These are phyloP conservation scores for Pistacia vera DNA, from an alignment of 345 rosid species.

Conservation along the genomic window DNA sequence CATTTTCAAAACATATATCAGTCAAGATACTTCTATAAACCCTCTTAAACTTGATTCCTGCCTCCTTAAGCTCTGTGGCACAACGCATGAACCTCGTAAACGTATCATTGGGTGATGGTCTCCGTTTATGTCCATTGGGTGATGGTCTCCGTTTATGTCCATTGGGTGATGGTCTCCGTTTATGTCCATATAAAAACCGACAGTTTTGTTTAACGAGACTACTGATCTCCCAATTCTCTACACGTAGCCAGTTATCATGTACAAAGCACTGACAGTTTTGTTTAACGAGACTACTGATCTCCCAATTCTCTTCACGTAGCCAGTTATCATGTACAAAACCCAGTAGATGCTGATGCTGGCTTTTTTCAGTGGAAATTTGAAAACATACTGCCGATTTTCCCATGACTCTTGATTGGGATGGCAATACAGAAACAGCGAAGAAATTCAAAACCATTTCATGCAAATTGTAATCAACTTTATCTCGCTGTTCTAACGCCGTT, in stretches of 20 bases:
- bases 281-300: too few relatives aligned
- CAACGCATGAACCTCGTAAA: neutral
- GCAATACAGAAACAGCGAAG: neutral
- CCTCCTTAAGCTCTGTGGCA: slow-evolving; percentile 17
- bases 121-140: too few relatives aligned
- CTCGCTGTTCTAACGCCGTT: neutral
- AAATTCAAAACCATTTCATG: neutral
- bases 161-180: too few relatives aligned
- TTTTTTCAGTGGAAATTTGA: fast-evolving
- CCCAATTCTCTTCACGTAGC: too few relatives aligned
- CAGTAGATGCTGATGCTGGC: neutral
- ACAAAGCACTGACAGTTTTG: too few relatives aligned
- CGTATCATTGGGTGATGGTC: neutral
- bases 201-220: too few relatives aligned
- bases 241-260: too few relatives aligned
- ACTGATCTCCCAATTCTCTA: too few relatives aligned
- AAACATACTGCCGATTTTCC: too few relatives aligned
- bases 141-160: too few relatives aligned
- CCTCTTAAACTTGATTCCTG: slow-evolving; percentile 19
- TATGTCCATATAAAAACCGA: too few relatives aligned
- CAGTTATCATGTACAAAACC: neutral
- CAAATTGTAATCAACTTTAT: neutral
- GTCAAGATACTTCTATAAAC: neutral
- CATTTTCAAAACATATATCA: neutral
- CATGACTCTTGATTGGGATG: too few relatives aligned